These are phyloP conservation scores for Croton setiger DNA, from an alignment of 441 rosid species.

Conservation along the genomic window DNA sequence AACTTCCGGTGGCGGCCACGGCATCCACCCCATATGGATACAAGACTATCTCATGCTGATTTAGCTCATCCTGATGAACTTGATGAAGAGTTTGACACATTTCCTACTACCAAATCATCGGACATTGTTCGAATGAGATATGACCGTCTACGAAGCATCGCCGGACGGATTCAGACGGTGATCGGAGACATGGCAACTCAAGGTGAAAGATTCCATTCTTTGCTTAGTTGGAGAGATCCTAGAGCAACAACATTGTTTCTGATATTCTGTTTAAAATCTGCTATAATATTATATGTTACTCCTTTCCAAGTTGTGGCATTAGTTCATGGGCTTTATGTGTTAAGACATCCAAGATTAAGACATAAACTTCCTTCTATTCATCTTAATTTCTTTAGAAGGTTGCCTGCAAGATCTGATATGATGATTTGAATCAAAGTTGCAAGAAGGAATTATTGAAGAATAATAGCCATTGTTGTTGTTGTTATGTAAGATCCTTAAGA, in stretches of 20 bases:
- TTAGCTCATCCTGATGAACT: constrained; percentile 82
- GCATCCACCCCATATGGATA: constrained; percentile 90
- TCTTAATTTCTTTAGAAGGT: constrained; percentile 74
- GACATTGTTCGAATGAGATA: constrained; percentile 75
- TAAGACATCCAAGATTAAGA: constrained; percentile 78
- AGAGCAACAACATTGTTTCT: constrained; percentile 77
- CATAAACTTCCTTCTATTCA: constrained; percentile 78
- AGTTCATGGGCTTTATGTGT: constrained; percentile 49
- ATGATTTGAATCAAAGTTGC: constrained; percentile 28
- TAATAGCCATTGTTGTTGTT: no score
- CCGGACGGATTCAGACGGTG: constrained; percentile 75
- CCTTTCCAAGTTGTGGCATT: constrained; percentile 64
- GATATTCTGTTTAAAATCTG: constrained; percentile 64
- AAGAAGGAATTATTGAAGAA: no score
- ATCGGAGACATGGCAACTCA: constrained; percentile 78
- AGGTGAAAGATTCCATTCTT: constrained; percentile 69
- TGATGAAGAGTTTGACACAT: constrained; percentile 82
- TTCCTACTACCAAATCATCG: constrained; percentile 63
- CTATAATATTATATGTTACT: constrained; percentile 60
- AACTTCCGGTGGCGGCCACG: constrained; percentile 67
- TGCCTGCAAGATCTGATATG: constrained; percentile 70
- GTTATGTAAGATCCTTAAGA: not conserved
- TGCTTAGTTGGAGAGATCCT: constrained; percentile 87
- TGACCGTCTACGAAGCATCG: constrained; percentile 77
- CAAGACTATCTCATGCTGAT: constrained; percentile 66